Evolutionary conservation across 106 monocot genomes (phyloP).

Genomic region (Hemerocallis citrina): DNA sequence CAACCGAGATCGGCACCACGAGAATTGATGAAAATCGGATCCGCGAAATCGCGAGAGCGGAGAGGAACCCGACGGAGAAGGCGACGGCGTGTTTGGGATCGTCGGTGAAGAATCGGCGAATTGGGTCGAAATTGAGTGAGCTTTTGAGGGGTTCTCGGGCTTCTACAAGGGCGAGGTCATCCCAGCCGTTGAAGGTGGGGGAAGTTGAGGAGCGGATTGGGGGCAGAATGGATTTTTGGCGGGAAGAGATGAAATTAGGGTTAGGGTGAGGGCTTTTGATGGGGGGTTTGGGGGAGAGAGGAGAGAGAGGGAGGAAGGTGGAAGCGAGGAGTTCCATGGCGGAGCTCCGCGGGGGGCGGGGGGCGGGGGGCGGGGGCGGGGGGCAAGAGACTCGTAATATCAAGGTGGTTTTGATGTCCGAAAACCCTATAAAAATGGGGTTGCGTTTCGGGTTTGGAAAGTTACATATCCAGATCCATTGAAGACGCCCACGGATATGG

Average conservation of each 20-base stretch:
- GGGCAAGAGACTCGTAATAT: too few species aligned
- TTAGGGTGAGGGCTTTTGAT: constrained; percentile 6
- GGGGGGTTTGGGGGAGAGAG: neutral
- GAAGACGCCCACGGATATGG: too few species aligned
- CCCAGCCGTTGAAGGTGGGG: constrained; percentile 52
- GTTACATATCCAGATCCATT: too few species aligned
- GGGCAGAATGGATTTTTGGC: neutral
- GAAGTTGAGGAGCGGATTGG: neutral
- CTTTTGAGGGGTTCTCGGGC: neutral
- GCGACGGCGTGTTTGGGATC: constrained; percentile 37
- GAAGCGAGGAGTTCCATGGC: neutral
- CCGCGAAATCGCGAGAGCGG: constrained; percentile 56
- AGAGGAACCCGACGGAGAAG: constrained; percentile 44
- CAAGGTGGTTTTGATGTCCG: too few species aligned
- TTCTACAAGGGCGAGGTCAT: constrained; percentile 31
- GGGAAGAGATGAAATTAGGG: neutral
- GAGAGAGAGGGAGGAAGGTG: neutral
- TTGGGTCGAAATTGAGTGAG: constrained; percentile 8
- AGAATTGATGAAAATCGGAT: constrained; percentile 41
- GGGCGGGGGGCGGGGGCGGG: too few species aligned
- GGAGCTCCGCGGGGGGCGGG: neutral
- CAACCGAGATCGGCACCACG: constrained; percentile 27
- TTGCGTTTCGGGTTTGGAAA: too few species aligned
- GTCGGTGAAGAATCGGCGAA: constrained; percentile 18
- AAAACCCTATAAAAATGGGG: too few species aligned